phyloP scores from a whole-genome alignment of 495 filamentous ascomycete genomes.

The Echria macrotheca region DNA sequence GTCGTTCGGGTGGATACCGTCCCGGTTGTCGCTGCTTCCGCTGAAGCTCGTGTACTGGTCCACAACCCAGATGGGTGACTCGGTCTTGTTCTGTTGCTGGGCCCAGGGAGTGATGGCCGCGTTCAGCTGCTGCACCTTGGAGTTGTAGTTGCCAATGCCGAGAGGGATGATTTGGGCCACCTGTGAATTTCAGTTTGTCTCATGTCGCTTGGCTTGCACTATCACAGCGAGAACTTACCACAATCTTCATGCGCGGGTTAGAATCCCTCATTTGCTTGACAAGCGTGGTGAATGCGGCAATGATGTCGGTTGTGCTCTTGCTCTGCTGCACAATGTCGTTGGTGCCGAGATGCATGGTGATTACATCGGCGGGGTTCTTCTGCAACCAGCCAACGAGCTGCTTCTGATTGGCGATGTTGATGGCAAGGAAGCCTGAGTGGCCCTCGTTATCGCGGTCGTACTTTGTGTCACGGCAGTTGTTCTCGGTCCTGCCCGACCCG shows the following conservation, averaged over 20 bases:
- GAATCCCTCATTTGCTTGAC: conserved; percentile 39
- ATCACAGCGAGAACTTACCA: conserved; percentile 32
- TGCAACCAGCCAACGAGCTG: conserved; percentile 47
- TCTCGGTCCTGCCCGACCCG: conserved; percentile 35
- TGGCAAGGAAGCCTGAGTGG: conserved; percentile 48
- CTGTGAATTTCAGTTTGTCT: conserved; percentile 26
- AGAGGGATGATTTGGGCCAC: conserved; percentile 52
- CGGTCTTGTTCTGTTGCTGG: conserved; percentile 36
- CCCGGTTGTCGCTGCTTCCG: conserved; percentile 32
- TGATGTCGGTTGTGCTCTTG: conserved; percentile 37
- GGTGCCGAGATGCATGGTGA: conserved; percentile 49
- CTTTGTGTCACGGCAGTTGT: conserved; percentile 32
- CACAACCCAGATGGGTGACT: conserved; percentile 47
- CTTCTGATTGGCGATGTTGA: conserved; percentile 43
- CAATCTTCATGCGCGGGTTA: conserved; percentile 47
- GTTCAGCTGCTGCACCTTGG: conserved; percentile 40
- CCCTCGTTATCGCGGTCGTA: conserved; percentile 49
- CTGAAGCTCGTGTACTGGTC: conserved; percentile 46
- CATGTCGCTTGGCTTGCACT: background rate
- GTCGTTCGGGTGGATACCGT: conserved; percentile 46
- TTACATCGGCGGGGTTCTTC: conserved; percentile 42
- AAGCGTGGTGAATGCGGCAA: conserved; percentile 42
- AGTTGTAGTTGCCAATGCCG: conserved; percentile 29
- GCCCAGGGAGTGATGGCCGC: conserved; percentile 45
- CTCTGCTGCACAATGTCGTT: conserved; percentile 47